These are phyloP conservation scores for Hyphodiscus hymeniophilus DNA, from an alignment of 495 filamentous ascomycete species.

Conservation along the genomic window DNA sequence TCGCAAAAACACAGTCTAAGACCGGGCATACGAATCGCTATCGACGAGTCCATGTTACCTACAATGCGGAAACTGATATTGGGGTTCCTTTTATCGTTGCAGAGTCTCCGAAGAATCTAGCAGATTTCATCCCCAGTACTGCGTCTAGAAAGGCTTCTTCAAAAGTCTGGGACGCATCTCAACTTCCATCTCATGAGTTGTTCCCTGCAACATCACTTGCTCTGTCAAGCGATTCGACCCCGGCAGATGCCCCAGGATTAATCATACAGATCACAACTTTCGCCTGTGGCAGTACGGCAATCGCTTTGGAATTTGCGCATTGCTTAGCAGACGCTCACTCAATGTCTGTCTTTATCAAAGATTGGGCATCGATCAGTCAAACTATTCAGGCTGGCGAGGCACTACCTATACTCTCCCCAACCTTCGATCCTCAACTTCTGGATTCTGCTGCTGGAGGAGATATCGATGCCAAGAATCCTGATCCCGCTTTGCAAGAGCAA, in stretches of 20 bases:
- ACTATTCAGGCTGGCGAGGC: not conserved
- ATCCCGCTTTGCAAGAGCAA: slow-evolving; percentile 18
- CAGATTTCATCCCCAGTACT: slow-evolving; percentile 14
- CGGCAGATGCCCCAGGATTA: slow-evolving; percentile 14
- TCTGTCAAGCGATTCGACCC: slow-evolving; percentile 5
- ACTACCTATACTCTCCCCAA: slow-evolving; percentile 12
- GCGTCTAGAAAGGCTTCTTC: not conserved
- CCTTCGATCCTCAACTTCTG: slow-evolving; percentile 28
- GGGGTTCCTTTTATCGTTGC: slow-evolving; percentile 30
- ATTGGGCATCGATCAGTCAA: slow-evolving; percentile 29
- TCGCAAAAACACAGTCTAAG: slow-evolving; percentile 16
- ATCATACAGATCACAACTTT: slow-evolving; percentile 19
- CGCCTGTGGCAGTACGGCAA: slow-evolving; percentile 30
- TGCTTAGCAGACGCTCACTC: slow-evolving; percentile 39
- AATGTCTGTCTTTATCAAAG: slow-evolving; percentile 37
- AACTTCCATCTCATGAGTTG: slow-evolving; percentile 7
- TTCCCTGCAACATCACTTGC: slow-evolving; percentile 13
- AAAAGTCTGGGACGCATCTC: slow-evolving; percentile 17
- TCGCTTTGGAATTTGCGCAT: slow-evolving; percentile 37
- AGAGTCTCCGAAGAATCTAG: slow-evolving; percentile 10
- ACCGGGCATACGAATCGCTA: slow-evolving; percentile 25
- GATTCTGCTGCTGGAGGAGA: slow-evolving; percentile 25
- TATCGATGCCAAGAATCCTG: slow-evolving; percentile 15
- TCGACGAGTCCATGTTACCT: slow-evolving; percentile 28
- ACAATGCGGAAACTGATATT: slow-evolving; percentile 27